Percentiles rank a stretch among this genome's conserved stretches.
Evolutionary conservation across 1,284 basidiomycete genomes (phyloP).

Genomic region (Inonotus obliquus): DNA sequence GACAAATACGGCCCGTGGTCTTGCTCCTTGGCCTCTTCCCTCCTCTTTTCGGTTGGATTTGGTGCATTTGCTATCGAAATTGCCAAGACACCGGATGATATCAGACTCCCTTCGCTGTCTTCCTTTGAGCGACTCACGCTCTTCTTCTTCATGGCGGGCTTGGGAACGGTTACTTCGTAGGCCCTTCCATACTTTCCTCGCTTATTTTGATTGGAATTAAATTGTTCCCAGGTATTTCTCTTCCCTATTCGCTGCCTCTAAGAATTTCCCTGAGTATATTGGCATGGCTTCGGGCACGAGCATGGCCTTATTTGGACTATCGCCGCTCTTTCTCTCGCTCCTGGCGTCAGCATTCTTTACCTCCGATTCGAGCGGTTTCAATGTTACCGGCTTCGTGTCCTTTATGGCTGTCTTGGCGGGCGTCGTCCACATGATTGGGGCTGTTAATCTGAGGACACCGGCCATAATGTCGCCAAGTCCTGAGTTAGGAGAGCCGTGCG

Average conservation of each 20-base stretch:
- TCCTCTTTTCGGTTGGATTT: constrained; percentile 56
- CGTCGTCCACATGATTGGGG: constrained; percentile 49
- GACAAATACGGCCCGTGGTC: constrained; percentile 56
- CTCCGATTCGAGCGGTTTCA: constrained; percentile 40
- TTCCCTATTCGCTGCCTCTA: constrained; percentile 67
- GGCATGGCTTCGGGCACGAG: constrained; percentile 63
- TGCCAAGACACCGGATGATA: constrained; percentile 36
- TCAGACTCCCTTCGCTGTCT: constrained; percentile 34
- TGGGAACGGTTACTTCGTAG: constrained; percentile 68
- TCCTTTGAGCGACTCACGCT: constrained; percentile 50
- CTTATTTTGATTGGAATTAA: not conserved
- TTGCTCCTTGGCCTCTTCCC: constrained; percentile 59
- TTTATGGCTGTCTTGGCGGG: constrained; percentile 55
- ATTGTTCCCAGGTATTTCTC: constrained; percentile 58
- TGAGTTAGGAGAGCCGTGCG: constrained; percentile 4
- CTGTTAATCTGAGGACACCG: constrained; percentile 37
- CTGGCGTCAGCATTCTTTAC: constrained; percentile 60
- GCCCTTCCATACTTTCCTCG: constrained; percentile 24
- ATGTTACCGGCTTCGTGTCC: constrained; percentile 50
- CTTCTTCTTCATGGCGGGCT: constrained; percentile 57
- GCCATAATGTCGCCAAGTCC: not conserved
- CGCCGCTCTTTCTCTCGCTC: constrained; percentile 66
- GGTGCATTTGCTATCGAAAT: constrained; percentile 57
- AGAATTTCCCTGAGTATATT: constrained; percentile 56
- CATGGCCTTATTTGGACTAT: constrained; percentile 71